Percentiles rank a stretch among this genome's conserved stretches.
Evolutionary conservation across 2,329 filamentous ascomycete genomes (phyloP).

Genomic region (Scytalidium sp.): DNA sequence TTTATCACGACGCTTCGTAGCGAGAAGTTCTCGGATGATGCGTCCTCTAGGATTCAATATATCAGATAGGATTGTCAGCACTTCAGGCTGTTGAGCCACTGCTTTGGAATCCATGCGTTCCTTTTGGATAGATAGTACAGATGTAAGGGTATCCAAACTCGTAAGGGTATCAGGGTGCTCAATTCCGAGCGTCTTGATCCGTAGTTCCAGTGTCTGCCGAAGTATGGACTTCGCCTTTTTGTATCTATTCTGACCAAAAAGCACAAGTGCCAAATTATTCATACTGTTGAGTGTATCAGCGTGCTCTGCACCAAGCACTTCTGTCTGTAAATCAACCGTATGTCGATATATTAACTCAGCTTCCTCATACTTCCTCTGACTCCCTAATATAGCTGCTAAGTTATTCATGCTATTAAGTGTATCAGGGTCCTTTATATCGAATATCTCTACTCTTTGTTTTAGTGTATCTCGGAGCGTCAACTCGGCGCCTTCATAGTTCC

Average conservation of each 20-base stretch:
- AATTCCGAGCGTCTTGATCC: slow-evolving; percentile 1
- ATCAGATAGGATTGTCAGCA: too few relatives aligned
- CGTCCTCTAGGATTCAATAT: too few relatives aligned
- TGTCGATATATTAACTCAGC: slow-evolving; percentile 21
- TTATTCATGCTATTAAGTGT: slow-evolving; percentile 16
- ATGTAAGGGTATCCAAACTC: slow-evolving; percentile 9
- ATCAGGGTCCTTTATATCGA: slow-evolving; percentile 9
- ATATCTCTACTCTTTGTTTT: slow-evolving; percentile 5
- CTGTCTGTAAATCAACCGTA: slow-evolving; percentile 11
- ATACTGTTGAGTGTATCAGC: slow-evolving; percentile 17
- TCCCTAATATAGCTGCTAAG: slow-evolving; percentile 6
- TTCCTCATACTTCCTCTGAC: slow-evolving; percentile 16
- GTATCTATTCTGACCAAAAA: slow-evolving; percentile 18
- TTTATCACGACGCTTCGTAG: too few relatives aligned
- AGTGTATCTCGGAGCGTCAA: slow-evolving; percentile 16
- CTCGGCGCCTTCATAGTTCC: slow-evolving; percentile 25
- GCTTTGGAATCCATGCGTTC: too few relatives aligned
- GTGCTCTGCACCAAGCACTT: slow-evolving; percentile 17
- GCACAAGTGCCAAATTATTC: slow-evolving; percentile 16
- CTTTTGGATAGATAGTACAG: too few relatives aligned
- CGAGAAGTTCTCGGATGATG: too few relatives aligned
- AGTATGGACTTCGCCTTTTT: slow-evolving; percentile 21
- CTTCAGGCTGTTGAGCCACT: too few relatives aligned
- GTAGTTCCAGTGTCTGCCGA: slow-evolving; percentile 1
- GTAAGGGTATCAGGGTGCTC: slow-evolving; percentile 1